Base-by-base conservation (phyloP, 768 basidiomycete species). In the Paxillus ammoniavirescens region DNA sequence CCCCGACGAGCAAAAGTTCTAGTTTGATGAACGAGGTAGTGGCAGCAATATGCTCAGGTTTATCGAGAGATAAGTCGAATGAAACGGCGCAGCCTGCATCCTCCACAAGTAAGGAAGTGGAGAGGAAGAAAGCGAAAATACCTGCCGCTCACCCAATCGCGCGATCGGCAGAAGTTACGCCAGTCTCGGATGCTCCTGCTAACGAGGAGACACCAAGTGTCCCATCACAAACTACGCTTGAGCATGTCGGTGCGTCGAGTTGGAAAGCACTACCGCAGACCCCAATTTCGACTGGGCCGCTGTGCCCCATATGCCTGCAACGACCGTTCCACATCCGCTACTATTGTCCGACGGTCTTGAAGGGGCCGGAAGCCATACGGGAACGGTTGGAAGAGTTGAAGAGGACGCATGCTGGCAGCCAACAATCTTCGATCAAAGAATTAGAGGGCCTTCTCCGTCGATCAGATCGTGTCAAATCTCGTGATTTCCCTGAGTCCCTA, bases 261-360 rank as follows among this genome's bases (percentile, higher is more conserved):
- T 23, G 28, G 13, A 45, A 44, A 30, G 47, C 38, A 26, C 18
- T 36, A 33, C 47, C 5, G 14, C 49, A 40, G 13, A 35, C 53
- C 21, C 28, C 15, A 5, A 49, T 33, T n/a, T 44, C 52, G 44
- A 50, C 55, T 41, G 47, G 44, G 51, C 54, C 52, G 0, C 49
- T 53, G 1, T 81, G 83, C 55, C 77, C 76, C 38, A 67, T 82
- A 18, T 86, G 84, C 64, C 65, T 69, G 17, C 65, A 65, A 42
- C 56, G 58, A 4, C 76, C 79, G 7, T 69, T 72, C 37, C 84
- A 86, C 56, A 67, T 73, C 49, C 77, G 75, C n/a, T 72, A 72
- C 47, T 65, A 64, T 42, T 86, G 84, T 62, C 80, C 80, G 5
- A 63, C 76, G 21, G 70, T 86, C 23, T 53, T 69, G 23, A 72